Base-by-base conservation (phyloP, 2,329 filamentous ascomycete genomes). In the Ceratocystis destructans region DNA sequence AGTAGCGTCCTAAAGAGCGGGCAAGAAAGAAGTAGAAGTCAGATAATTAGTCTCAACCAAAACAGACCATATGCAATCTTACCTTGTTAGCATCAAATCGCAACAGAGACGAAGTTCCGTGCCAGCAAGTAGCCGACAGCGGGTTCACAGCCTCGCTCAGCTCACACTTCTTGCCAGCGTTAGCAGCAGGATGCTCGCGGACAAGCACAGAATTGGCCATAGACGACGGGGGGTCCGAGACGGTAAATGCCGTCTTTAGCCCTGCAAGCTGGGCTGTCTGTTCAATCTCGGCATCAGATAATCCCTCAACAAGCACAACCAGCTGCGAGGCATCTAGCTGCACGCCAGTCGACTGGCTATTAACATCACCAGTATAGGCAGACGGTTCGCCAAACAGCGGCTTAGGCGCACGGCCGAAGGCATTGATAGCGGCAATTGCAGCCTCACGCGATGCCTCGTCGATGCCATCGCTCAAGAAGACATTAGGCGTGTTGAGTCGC, bases 301-400 rank as follows among this genome's bases (percentile, higher is more conserved):
- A 76, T 71, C 85, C 83, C 72, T 86, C 80, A 63, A 87, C 76
- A 70, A 84, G 74, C 64, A 87, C 75, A 31, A 88, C 74, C 48
- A 88, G 78, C 73, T 89, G 84, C 64, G 64, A 63, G 2, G 62
- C 25, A 17, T 67, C 66, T 7, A 62, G 22, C 45, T 33, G 61
- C 6, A 66, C 10, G 28, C 46, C 44, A 1, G 20, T 41, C 45
- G 45, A 44, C 12, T 62, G 50, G 28, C 46, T 44, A 1, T 22
- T 25, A 12, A 12, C 33, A 20, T 57, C 57, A 37, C 44, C 41
- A n/a, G 46, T 12, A 31, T 7, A n/a, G 25, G 3, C 25, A 44
- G 22, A n/a, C 1, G 44, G 12, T 1, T 61, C 64, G 45, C 66
- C 64, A 33, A 68, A 68, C 17, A 68, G 50, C 45, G 63, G 50